These are phyloP conservation scores for Tricholoma saponaceum DNA, from an alignment of 768 basidiomycete species.

Conservation along the genomic window DNA sequence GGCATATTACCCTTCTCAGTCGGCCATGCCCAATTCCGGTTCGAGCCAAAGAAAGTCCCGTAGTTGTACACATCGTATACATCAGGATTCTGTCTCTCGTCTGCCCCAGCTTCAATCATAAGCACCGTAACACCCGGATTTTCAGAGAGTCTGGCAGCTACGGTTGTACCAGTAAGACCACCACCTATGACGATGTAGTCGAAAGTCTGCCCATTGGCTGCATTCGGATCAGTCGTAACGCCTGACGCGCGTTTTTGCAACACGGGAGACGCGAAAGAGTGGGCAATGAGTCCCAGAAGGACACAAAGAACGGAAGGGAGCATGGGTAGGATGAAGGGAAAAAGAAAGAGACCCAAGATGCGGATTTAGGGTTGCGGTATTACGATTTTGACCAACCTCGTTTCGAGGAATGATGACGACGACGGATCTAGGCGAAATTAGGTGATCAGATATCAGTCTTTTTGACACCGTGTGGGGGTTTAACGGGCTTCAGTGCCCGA, in stretches of 20 bases:
- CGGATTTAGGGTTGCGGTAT: no score
- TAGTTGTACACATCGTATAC: conserved; percentile 46
- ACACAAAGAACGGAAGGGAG: no score
- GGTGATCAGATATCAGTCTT: no score
- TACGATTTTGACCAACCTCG: no score
- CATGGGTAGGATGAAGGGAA: no score
- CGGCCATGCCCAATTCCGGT: conserved; percentile 44
- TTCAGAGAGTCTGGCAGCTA: conserved; percentile 45
- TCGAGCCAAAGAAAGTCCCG: conserved; percentile 34
- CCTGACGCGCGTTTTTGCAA: conserved; percentile 26
- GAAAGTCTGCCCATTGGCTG: conserved; percentile 33
- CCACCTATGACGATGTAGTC: conserved; percentile 46
- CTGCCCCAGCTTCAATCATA: conserved; percentile 49
- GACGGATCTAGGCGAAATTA: no score
- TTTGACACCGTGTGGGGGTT: no score
- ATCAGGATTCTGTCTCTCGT: conserved; percentile 37
- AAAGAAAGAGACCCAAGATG: no score
- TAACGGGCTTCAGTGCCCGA: no score
- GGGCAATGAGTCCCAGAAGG: conserved; percentile 4
- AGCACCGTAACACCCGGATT: conserved; percentile 38
- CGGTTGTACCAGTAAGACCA: conserved; percentile 43
- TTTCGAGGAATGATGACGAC: no score
- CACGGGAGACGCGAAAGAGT: conserved; percentile 15
- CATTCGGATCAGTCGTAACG: conserved; percentile 28
- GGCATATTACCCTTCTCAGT: conserved; percentile 38